Base-by-base conservation (phyloP, 2,329 filamentous ascomycete species). In the Verticillium zaregamsianum region DNA sequence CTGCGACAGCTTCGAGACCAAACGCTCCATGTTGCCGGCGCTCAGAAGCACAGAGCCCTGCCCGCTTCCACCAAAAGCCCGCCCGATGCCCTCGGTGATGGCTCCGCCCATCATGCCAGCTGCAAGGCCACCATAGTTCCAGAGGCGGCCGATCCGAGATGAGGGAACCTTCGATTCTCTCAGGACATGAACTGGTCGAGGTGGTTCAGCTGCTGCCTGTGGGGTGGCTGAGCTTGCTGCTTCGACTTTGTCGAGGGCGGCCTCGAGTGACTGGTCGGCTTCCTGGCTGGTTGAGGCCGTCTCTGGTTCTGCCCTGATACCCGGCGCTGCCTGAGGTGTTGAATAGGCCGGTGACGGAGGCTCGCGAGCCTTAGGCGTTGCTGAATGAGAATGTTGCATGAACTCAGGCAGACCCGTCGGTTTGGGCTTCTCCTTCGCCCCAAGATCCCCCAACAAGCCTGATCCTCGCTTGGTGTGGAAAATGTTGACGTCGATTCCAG, bases 101-200 rank as follows among this genome's bases (percentile, higher is more conserved):
- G 93, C 93, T 1, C 95, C 95, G 69, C 96, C 91, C 8, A 97
- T 87, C 93, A 99, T 97, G 56, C 94, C 96, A 1, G 93, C 94
- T 31, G 93, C 95, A 5, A 99, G 83, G 0, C 95, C 93, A 61
- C 92, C 86, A 72, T 98, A 99, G 75, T 99, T 96, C 91, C 94
- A 97, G 28, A 99, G 79, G 61, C 95, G 86, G 54, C 93, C 90
- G 59, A 99, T 77, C 4, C 95, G 88, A 8, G 93, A 92, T 0
- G 95, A 91, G 1, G 95, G 95, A 0, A 99, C 93, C 65, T 88
- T 89, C 11, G 95, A 99, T 71, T 98, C 94, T 61, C 90, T 85
- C 72, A 99, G 87, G 63, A 90, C 82, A 70, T 96, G 45, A 23
- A 14, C 31, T 1, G 55, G 32, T 3, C 17, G n/a, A 7, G n/a